Evolutionary conservation across 2,329 filamentous ascomycete species (phyloP).

Genomic region (Ceratocystis cacaofunesta): DNA sequence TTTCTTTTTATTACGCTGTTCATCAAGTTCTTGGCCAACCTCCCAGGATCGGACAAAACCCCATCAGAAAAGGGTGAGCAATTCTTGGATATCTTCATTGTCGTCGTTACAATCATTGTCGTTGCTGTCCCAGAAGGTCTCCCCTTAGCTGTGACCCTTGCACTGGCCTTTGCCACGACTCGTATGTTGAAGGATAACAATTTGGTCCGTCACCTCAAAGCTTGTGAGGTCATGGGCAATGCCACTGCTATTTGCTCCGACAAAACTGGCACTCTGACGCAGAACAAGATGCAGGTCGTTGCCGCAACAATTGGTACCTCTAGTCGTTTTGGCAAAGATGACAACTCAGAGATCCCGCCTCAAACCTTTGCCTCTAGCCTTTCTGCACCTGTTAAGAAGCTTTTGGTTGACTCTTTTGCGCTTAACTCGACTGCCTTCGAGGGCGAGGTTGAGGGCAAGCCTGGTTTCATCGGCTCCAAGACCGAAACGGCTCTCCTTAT

Average conservation of each 20-base stretch:
- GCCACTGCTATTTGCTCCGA: slow-evolving; percentile 56
- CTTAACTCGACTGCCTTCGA: slow-evolving; percentile 65
- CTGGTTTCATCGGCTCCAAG: slow-evolving; percentile 60
- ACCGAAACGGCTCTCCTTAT: slow-evolving; percentile 62
- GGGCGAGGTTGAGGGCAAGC: slow-evolving; percentile 51
- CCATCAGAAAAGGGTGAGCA: slow-evolving; percentile 64
- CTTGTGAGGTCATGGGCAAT: slow-evolving; percentile 71
- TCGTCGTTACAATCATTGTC: slow-evolving; percentile 65
- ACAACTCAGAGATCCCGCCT: slow-evolving; percentile 28
- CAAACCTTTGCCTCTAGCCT: slow-evolving; percentile 35
- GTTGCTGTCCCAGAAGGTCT: slow-evolving; percentile 67
- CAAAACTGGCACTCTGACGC: slow-evolving; percentile 52
- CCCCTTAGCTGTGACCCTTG: slow-evolving; percentile 62
- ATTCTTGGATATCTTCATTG: slow-evolving; percentile 63
- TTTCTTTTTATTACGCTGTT: slow-evolving; percentile 72
- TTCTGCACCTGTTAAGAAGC: slow-evolving; percentile 32
- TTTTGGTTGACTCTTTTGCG: slow-evolving; percentile 45
- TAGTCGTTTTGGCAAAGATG: slow-evolving; percentile 37
- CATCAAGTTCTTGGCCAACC: slow-evolving; percentile 64
- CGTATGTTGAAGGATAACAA: slow-evolving; percentile 68
- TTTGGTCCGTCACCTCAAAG: slow-evolving; percentile 58
- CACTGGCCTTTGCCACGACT: slow-evolving; percentile 61
- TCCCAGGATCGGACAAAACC: slow-evolving; percentile 37
- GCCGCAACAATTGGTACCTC: slow-evolving; percentile 42
- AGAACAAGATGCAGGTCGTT: slow-evolving; percentile 56